These are phyloP conservation scores for Leccinum brunneo-olivaceum DNA, from an alignment of 1,284 basidiomycete genomes.

Conservation along the genomic window DNA sequence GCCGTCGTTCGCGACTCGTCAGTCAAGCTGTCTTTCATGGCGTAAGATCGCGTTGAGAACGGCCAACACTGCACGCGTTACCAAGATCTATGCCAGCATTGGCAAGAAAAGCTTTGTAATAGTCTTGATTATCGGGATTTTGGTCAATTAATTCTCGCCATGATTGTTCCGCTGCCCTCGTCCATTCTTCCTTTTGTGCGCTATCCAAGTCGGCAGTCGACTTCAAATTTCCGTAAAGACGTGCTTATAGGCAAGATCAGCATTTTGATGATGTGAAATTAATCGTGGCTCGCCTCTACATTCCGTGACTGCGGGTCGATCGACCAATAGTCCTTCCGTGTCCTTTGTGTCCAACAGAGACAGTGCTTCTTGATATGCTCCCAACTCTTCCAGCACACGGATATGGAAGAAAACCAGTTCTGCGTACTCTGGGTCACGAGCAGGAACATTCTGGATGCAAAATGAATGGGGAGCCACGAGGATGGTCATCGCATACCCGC, in stretches of 20 bases:
- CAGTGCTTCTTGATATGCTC: slow-evolving; percentile 58
- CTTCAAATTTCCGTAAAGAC: slow-evolving; percentile 61
- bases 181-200: slow-evolving; percentile 23
- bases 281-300: slow-evolving; percentile 49
- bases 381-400: slow-evolving; percentile 71
- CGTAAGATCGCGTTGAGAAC: slow-evolving; percentile 6
- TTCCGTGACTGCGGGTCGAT: slow-evolving; percentile 67
- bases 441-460: slow-evolving; percentile 55
- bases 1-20: slow-evolving; percentile 50
- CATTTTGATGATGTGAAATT: background rate
- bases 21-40: slow-evolving; percentile 34
- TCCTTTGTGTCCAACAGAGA: slow-evolving; percentile 59
- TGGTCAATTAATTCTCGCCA: slow-evolving; percentile 79
- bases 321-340: slow-evolving; percentile 61
- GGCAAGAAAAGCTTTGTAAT: slow-evolving; percentile 71
- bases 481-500: slow-evolving; percentile 35
- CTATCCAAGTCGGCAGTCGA: slow-evolving; percentile 58
- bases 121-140: slow-evolving; percentile 80
- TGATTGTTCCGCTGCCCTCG: slow-evolving; percentile 36
- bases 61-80: slow-evolving; percentile 29
- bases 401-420: slow-evolving; percentile 85
- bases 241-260: slow-evolving; percentile 42
- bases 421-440: slow-evolving; percentile 80
- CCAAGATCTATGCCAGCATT: slow-evolving; percentile 64
- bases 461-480: slow-evolving; percentile 3